Base-by-base conservation (phyloP, 2,329 filamentous ascomycete species). In the Stachybotrys echinatus region DNA sequence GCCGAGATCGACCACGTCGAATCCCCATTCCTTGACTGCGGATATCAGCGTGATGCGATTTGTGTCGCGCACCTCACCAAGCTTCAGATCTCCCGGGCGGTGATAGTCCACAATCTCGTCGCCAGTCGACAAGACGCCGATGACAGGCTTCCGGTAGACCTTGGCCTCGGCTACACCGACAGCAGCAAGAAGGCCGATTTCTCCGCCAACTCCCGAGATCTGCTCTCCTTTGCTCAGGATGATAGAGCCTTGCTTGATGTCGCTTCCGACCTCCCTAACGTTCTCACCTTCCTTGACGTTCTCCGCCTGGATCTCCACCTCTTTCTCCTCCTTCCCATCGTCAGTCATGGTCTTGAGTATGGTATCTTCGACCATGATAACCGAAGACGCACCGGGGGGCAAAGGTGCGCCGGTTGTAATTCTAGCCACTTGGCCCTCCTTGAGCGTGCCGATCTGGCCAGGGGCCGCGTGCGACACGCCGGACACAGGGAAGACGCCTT, bases 351-450 rank as follows among this genome's bases (percentile, higher is more conserved):
- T 84, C 52, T 80, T 83, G 5, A 99, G 74, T 1, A 85, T 71
- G 0, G 94, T 99, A 62, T 96, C 94, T 70, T 99, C 94, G 1
- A 99, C 94, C 70, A 71, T 97, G 44, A 96, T 86, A 5, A 99
- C 92, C 1, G 92, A 87, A 22, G 89, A 95, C 2, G 94, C 90
- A 1, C 92, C 90, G 0, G 85, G 84, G 1, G 94, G 94, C 1
- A 99, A 73, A 12, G 94, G 92, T 6, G 94, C 94, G 0, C 94
- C 94, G 0, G 94, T 99, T 0, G 94, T 99, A 58, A 99, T 96
- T 44, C 94, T 80, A 1, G 92, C 87, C 48, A 97, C 85, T 55
- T 91, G 79, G 0, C 92, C 91, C 31, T 81, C 75, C 48, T 85
- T 76, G 3, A 96, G 72, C 2, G 81, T 69, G 31, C 81, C 74